Evolutionary conservation across 2,329 filamentous ascomycete species (phyloP).

Genomic region (Trichoderma atrobrunneum): DNA sequence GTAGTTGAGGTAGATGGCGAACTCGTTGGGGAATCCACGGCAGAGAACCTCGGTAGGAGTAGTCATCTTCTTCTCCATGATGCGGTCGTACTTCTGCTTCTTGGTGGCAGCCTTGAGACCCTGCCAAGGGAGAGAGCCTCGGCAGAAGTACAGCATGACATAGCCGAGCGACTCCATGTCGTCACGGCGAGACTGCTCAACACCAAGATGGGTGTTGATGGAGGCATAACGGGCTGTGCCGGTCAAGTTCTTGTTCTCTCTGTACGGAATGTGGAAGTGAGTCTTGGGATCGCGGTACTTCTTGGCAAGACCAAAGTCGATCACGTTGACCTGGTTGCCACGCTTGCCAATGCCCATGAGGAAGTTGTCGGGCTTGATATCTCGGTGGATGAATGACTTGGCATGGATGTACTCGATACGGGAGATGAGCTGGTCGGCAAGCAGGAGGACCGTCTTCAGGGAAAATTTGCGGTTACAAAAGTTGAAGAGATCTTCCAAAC

Average conservation of each 20-base stretch:
- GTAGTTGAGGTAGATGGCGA: slow-evolving; percentile 99
- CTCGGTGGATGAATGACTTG: slow-evolving; percentile 98
- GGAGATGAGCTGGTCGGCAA: slow-evolving; percentile 97
- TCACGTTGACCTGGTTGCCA: slow-evolving; percentile 98
- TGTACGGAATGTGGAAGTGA: slow-evolving; percentile 98
- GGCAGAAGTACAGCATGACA: slow-evolving; percentile 99
- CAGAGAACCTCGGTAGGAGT: slow-evolving; percentile 97
- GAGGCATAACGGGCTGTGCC: slow-evolving; percentile 97
- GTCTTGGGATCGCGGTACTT: slow-evolving; percentile 99
- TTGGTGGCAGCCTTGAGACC: slow-evolving; percentile 97
- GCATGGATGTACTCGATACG: slow-evolving; percentile 99
- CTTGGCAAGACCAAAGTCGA: slow-evolving; percentile 98
- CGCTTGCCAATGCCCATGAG: slow-evolving; percentile 99
- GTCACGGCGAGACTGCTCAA: slow-evolving; percentile 97
- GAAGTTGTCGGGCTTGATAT: slow-evolving; percentile 99
- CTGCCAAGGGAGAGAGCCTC: slow-evolving; percentile 97
- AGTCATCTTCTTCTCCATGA: slow-evolving; percentile 99
- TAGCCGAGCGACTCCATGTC: slow-evolving; percentile 99
- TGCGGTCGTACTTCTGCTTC: slow-evolving; percentile 99
- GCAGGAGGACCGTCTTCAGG: slow-evolving; percentile 92
- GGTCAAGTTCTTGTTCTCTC: slow-evolving; percentile 99
- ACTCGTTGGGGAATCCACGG: slow-evolving; percentile 98
- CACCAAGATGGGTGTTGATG: slow-evolving; percentile 97
- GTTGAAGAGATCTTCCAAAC: slow-evolving; percentile 98
- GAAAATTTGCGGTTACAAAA: slow-evolving; percentile 99